These are phyloP conservation scores for Diaporthe velutina DNA, from an alignment of 2,329 filamentous ascomycete species.

Conservation along the genomic window DNA sequence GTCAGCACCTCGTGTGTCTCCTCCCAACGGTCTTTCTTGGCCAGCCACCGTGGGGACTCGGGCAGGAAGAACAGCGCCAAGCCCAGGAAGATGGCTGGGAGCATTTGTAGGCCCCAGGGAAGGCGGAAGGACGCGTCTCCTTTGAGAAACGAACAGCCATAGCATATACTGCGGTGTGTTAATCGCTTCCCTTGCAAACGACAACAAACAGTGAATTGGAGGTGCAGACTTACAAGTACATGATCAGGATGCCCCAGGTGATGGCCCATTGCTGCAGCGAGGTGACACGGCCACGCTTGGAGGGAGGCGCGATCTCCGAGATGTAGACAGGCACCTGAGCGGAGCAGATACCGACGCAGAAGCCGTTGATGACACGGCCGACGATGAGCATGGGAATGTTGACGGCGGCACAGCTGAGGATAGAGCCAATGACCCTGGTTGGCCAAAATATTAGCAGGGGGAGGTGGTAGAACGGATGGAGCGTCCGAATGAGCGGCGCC, in stretches of 20 bases:
- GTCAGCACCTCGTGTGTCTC: conserved; percentile 62
- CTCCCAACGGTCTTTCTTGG: conserved; percentile 61
- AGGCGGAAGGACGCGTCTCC: conserved; percentile 61
- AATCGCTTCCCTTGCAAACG: no score
- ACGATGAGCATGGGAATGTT: conserved; percentile 71
- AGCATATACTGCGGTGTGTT: no score
- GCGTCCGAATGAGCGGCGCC: no score
- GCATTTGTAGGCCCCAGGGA: conserved; percentile 62
- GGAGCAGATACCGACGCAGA: conserved; percentile 79
- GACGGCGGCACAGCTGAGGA: conserved; percentile 58
- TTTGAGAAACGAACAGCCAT: conserved; percentile 58
- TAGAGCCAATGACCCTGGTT: conserved; percentile 61
- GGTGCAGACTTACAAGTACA: no score
- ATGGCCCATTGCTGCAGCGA: conserved; percentile 61
- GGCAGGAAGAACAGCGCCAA: conserved; percentile 58
- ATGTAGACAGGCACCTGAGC: conserved; percentile 81
- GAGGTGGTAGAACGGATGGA: neutral
- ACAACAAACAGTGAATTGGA: no score
- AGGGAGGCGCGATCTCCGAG: conserved; percentile 70
- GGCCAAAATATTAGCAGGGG: neutral
- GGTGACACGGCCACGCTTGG: conserved; percentile 57
- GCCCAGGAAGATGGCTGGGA: conserved; percentile 58
- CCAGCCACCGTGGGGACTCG: conserved; percentile 65
- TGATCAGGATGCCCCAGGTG: conserved; percentile 61
- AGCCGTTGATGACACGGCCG: conserved; percentile 78